phyloP scores from a whole-genome alignment of 2,329 filamentous ascomycete species.

The Fusarium sarcochroum region DNA sequence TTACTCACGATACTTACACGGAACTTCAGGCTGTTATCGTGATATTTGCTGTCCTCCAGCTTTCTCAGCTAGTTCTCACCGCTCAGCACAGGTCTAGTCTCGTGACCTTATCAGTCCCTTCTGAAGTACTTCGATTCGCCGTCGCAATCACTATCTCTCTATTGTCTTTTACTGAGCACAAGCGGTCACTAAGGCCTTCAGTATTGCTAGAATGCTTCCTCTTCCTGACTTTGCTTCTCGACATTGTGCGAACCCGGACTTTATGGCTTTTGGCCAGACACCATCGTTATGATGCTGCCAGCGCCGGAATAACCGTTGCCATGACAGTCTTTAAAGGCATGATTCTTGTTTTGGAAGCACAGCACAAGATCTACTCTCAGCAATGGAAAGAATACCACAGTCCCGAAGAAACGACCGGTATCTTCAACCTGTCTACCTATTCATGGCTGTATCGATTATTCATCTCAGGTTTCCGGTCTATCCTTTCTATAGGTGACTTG shows the following conservation, averaged over 20 bases:
- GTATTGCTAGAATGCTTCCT: slow-evolving; percentile 3
- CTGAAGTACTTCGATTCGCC: slow-evolving; percentile 3
- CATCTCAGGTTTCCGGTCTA: not conserved
- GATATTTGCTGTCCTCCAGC: slow-evolving; percentile 4
- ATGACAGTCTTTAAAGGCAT: not conserved
- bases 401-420: slow-evolving; percentile 49
- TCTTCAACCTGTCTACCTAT: slow-evolving; percentile 45
- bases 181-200: slow-evolving; percentile 1
- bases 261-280: not conserved
- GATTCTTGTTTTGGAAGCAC: slow-evolving; percentile 5
- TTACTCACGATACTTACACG: not conserved
- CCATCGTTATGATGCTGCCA: not conserved
- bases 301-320: not conserved
- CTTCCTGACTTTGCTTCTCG: not conserved
- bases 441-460: slow-evolving; percentile 50
- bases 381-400: slow-evolving; percentile 11
- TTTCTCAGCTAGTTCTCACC: slow-evolving; percentile 3
- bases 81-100: not conserved
- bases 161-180: slow-evolving; percentile 4
- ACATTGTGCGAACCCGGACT: slow-evolving; percentile 5
- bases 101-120: slow-evolving; percentile 1
- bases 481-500: slow-evolving; percentile 1
- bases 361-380: not conserved
- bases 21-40: not conserved
- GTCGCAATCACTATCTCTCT: not conserved